phyloP scores from a whole-genome alignment of 225 moss, liverwort and hornwort genomes.

The Ulota crispa region DNA sequence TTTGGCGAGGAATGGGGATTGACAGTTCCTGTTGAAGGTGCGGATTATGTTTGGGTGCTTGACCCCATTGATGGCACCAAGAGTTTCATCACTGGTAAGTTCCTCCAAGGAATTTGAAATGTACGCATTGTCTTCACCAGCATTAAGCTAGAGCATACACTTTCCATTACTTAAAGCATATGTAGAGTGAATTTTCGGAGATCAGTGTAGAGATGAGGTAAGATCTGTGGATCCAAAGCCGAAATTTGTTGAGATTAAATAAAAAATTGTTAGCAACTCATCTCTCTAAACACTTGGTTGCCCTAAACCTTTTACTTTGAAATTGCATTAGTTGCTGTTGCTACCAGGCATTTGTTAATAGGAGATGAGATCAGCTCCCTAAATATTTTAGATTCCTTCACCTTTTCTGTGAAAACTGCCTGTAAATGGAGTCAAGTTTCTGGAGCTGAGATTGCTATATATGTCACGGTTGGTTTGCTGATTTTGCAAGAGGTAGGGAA shows the following conservation, averaged over 20 bases:
- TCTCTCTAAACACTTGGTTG: no score
- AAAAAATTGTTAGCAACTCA: no score
- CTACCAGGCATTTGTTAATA: neutral
- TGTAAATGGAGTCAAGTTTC: neutral
- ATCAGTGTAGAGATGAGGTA: neutral
- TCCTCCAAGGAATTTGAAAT: neutral
- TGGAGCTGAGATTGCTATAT: neutral
- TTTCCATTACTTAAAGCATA: neutral
- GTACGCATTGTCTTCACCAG: neutral
- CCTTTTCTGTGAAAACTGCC: neutral
- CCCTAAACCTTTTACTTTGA: no score
- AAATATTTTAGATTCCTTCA: neutral
- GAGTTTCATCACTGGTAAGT: conserved; percentile 91
- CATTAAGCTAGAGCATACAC: neutral
- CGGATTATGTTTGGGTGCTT: conserved; percentile 93
- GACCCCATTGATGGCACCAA: conserved; percentile 99
- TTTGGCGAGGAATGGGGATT: conserved; percentile 92
- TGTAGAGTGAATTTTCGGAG: neutral
- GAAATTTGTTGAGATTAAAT: neutral
- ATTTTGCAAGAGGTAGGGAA: conserved; percentile 13
- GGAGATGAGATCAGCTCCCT: neutral
- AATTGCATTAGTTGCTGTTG: neutral
- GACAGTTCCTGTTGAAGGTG: conserved; percentile 57
- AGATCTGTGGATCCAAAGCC: neutral
- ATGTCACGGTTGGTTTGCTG: neutral